phyloP scores from a whole-genome alignment of 306 rosid species.

The Comarum palustre region DNA sequence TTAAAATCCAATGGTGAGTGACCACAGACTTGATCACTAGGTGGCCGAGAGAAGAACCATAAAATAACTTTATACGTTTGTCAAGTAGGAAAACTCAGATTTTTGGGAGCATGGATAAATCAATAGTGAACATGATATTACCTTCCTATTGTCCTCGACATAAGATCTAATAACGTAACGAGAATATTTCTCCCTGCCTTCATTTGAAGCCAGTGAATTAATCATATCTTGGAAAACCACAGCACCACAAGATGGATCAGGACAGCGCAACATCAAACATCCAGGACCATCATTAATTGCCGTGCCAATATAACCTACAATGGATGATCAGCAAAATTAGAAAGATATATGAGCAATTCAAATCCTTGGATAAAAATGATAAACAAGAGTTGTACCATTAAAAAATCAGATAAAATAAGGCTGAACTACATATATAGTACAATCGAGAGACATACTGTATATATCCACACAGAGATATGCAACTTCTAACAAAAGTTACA shows the following conservation, averaged over 20 bases:
- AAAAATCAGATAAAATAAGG: background rate
- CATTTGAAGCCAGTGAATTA: slow-evolving; percentile 43
- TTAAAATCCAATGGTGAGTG: background rate
- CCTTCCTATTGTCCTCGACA: slow-evolving; percentile 91
- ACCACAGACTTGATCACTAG: background rate
- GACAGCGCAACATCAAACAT: slow-evolving; percentile 85
- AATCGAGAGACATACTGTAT: background rate
- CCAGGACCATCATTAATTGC: slow-evolving; percentile 93
- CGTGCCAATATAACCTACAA: slow-evolving; percentile 66
- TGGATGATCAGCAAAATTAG: background rate
- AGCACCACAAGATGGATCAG: slow-evolving; percentile 83
- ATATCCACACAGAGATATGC: background rate
- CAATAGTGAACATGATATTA: slow-evolving; percentile 17
- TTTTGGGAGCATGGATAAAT: slow-evolving; percentile 7
- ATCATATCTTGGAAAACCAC: slow-evolving; percentile 86
- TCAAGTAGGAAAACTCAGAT: background rate
- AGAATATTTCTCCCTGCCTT: slow-evolving; percentile 62
- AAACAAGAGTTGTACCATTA: background rate
- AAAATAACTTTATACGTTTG: background rate
- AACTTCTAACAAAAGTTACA: background rate
- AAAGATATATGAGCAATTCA: background rate
- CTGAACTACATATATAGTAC: background rate
- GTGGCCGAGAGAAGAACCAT: background rate
- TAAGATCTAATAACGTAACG: slow-evolving; percentile 86
- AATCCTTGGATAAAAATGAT: background rate